Evolutionary conservation across 2,329 filamentous ascomycete species (phyloP).

Genomic region (Plectosphaerella cucumerina): DNA sequence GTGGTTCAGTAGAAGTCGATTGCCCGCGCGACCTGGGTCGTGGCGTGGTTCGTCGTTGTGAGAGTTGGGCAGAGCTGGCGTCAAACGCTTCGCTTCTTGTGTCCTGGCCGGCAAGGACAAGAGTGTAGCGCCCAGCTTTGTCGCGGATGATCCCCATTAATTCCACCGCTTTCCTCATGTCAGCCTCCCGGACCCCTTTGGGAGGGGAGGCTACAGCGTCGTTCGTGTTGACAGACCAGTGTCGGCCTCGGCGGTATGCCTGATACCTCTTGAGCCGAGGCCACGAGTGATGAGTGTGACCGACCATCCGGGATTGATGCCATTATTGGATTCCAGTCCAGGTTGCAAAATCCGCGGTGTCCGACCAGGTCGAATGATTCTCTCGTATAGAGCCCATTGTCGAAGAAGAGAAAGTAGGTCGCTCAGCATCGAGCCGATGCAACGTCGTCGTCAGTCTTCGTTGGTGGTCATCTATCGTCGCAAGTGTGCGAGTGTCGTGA

Average conservation of each 20-base stretch:
- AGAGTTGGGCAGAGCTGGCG: slow-evolving; percentile 6
- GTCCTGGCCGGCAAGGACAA: slow-evolving; percentile 25
- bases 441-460: slow-evolving; percentile 19
- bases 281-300: slow-evolving; percentile 29
- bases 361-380: slow-evolving; percentile 13
- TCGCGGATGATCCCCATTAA: slow-evolving; percentile 20
- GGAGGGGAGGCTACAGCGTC: slow-evolving; percentile 17
- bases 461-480: slow-evolving; percentile 26
- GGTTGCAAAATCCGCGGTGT: slow-evolving; percentile 11
- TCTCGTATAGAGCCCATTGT: slow-evolving; percentile 8
- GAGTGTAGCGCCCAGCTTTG: slow-evolving; percentile 22
- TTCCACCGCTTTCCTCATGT: slow-evolving; percentile 22
- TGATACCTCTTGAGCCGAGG: slow-evolving; percentile 29
- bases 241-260: slow-evolving; percentile 35
- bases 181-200: slow-evolving; percentile 7
- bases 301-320: slow-evolving; percentile 19
- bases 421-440: slow-evolving; percentile 26
- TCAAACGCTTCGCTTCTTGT: slow-evolving; percentile 15
- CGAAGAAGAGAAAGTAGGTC: slow-evolving; percentile 12
- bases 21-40: not conserved
- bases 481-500: slow-evolving; percentile 20
- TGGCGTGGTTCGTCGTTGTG: slow-evolving; percentile 1
- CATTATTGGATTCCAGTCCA: slow-evolving; percentile 24
- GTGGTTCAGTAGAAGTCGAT: slow-evolving; percentile 6
- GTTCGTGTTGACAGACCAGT: slow-evolving; percentile 40